Evolutionary conservation across 768 basidiomycete species (phyloP).

Genomic region (Boletus rex-veris): DNA sequence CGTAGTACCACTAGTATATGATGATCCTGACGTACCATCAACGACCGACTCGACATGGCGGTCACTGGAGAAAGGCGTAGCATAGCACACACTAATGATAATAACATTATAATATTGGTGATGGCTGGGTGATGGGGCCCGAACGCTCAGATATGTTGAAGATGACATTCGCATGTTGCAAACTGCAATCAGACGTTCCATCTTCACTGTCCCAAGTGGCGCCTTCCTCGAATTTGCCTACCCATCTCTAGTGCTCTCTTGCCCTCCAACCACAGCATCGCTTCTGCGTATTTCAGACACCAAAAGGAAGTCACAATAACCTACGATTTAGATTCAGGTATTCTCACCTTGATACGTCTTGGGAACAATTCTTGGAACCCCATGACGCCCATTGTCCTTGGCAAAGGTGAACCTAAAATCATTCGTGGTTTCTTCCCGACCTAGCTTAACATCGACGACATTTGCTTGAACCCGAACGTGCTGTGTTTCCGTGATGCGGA

Average conservation of each 20-base stretch:
- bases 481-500: constrained; percentile 33
- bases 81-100: too few relatives aligned
- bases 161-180: too few relatives aligned
- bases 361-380: constrained; percentile 51
- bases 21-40: too few relatives aligned
- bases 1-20: too few relatives aligned
- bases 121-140: too few relatives aligned
- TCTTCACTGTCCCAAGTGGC: constrained; percentile 13
- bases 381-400: constrained; percentile 37
- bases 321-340: neutral
- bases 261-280: constrained; percentile 84
- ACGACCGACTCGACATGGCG: too few relatives aligned
- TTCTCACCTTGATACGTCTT: constrained; percentile 62
- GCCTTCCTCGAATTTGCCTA: constrained; percentile 51
- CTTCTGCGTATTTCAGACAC: constrained; percentile 44
- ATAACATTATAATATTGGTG: too few relatives aligned
- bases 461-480: constrained; percentile 71
- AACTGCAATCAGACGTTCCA: neutral
- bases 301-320: constrained; percentile 7
- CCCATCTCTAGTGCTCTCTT: constrained; percentile 69
- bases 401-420: constrained; percentile 77
- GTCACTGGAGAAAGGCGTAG: too few relatives aligned
- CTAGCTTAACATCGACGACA: constrained; percentile 66
- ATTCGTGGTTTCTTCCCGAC: constrained; percentile 63
- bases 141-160: too few relatives aligned